Base-by-base conservation (phyloP, 768 basidiomycete species). In the Holtermanniella nyarrowii region DNA sequence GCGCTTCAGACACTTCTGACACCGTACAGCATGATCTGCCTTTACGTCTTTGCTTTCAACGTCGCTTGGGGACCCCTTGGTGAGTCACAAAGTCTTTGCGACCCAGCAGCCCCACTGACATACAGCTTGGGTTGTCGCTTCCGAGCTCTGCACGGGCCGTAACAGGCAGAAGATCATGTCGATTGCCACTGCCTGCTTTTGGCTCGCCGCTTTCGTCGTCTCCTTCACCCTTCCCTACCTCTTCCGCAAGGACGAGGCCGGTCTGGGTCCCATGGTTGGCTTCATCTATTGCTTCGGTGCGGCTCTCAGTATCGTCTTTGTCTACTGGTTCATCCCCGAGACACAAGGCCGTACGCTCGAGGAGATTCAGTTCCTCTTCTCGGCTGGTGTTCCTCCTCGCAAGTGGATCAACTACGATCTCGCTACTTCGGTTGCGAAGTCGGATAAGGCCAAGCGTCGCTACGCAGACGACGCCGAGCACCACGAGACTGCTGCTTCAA, bases 11-110 rank as follows among this genome's bases (percentile, higher is more conserved):
- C 10, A 7, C 31, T 7, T 7, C 31, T 37, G 16, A 37, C 16
- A 16, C 10, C 16, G 16, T 37, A 7, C 31, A 37, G 31, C n/a
- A 64, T 70, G 62, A 65, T 70, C 49, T 65, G 63, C 50, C 58
- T 69, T 10, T 66, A 65, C 51, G 68, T 72, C 26, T 72, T 69
- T 42, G 62, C 61, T 2, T 72, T 72, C 63, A 72, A 72, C 58
- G 53, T 69, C 37, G 68, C 65, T 3, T 71, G 69, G 69, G 68
- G 68, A 37, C 62, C 62, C 18, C 46, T 70, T 12, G 25, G 26
- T 46, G n/a, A 16, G 5, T 20, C 7, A 7, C 31, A 7, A 16
- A 37, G 31, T 16, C 7, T 37, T 7, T 37, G 10, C 31, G 31
- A 16, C 16, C 16, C 10, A 16, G 31, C 16, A 37, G 31, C 31